These are phyloP conservation scores for Eucalyptus cloeziana DNA, from an alignment of 345 rosid species.

Conservation along the genomic window DNA sequence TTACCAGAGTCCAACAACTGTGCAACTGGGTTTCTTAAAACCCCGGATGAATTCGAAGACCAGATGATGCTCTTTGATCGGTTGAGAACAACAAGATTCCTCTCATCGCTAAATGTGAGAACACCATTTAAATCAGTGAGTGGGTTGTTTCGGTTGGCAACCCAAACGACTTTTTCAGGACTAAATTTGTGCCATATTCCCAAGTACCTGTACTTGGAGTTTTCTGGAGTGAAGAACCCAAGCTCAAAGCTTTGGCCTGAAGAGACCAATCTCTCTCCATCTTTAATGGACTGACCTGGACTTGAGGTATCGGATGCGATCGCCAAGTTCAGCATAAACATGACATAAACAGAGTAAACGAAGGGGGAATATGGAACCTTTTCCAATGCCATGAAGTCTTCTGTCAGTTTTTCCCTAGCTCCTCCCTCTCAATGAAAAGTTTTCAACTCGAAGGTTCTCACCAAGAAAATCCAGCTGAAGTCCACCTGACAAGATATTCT, in stretches of 20 bases:
- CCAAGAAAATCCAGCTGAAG: neutral
- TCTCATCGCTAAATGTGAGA: constrained; percentile 1
- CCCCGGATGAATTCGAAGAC: constrained; percentile 5
- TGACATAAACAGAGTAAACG: neutral
- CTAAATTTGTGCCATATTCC: constrained; percentile 23
- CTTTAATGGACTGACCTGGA: neutral
- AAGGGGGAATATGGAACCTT: neutral
- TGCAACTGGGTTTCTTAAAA: neutral
- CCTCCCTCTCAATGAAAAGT: neutral
- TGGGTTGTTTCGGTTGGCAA: constrained; percentile 25
- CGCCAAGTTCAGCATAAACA: neutral
- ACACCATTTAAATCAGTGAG: neutral
- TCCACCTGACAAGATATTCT: neutral
- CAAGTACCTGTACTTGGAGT: constrained; percentile 2
- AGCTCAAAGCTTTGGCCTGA: neutral
- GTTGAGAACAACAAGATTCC: neutral
- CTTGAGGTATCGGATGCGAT: neutral
- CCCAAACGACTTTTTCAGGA: constrained; percentile 7
- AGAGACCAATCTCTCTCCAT: neutral
- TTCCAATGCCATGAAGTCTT: neutral
- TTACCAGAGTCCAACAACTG: constrained; percentile 21
- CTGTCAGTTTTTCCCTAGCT: neutral
- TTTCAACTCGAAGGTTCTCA: neutral
- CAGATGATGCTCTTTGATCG: neutral
- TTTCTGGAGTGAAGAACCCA: neutral